These are phyloP conservation scores for Sanghuangporus baumii DNA, from an alignment of 1,284 basidiomycete genomes.

Conservation along the genomic window DNA sequence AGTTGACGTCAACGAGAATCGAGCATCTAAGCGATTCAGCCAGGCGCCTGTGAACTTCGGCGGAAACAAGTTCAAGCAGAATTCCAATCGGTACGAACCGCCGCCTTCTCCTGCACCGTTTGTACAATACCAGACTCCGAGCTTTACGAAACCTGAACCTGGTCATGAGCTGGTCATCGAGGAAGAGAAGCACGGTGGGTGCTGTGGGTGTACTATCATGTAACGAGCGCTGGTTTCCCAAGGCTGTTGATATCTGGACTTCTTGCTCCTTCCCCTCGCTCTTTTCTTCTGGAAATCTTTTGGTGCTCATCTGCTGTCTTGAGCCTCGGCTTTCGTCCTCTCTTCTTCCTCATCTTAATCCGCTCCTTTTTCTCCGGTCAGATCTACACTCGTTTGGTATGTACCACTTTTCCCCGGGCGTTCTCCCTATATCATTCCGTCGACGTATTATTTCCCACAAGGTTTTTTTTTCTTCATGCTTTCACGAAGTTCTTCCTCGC, in stretches of 20 bases:
- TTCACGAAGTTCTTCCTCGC: not conserved
- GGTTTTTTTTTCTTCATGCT: not conserved
- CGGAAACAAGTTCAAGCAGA: not conserved
- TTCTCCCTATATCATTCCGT: not conserved
- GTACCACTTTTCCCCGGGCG: not conserved
- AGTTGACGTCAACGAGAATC: conserved; percentile 14
- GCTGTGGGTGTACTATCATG: conserved; percentile 19
- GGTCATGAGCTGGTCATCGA: not conserved
- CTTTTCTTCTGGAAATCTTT: not conserved
- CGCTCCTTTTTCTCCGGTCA: not conserved
- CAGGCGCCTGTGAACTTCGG: conserved; percentile 21
- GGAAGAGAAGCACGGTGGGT: conserved; percentile 11
- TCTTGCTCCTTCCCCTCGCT: not conserved
- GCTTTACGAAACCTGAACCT: not conserved
- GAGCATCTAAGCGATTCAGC: conserved; percentile 28
- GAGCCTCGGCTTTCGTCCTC: not conserved
- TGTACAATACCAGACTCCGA: conserved; percentile 39
- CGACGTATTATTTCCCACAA: not conserved
- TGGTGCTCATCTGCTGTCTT: not conserved
- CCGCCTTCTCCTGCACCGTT: conserved; percentile 55
- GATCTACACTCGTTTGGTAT: conserved; percentile 8
- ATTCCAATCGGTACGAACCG: conserved; percentile 22
- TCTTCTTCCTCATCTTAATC: not conserved
- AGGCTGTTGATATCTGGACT: not conserved
- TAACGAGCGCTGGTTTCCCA: not conserved